These are phyloP conservation scores for Persicaria maculosa DNA, from an alignment of 148 eudicot genomes.

Conservation along the genomic window DNA sequence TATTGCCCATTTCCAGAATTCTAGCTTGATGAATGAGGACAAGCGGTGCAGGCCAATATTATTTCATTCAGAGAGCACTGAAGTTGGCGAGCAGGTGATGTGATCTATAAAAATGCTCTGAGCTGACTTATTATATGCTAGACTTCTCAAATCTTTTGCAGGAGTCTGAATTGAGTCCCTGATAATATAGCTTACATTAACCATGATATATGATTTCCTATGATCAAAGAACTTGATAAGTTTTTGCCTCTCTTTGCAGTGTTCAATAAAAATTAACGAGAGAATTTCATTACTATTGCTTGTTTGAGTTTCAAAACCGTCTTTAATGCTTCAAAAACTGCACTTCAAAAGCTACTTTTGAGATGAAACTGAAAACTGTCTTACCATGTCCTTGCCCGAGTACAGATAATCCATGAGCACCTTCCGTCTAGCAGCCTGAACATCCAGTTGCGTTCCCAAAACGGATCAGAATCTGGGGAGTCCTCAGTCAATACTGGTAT, in stretches of 20 bases:
- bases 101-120: background rate
- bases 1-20: slow-evolving; percentile 77
- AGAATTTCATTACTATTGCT: background rate
- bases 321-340: background rate
- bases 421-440: slow-evolving; percentile 41
- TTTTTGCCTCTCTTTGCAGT: too few species aligned
- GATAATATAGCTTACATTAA: background rate
- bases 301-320: background rate
- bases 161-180: background rate
- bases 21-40: slow-evolving; percentile 94
- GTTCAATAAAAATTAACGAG: background rate
- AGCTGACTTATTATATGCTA: background rate
- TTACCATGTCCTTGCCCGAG: background rate
- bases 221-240: background rate
- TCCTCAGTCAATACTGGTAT: slow-evolving; percentile 24
- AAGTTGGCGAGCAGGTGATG: slow-evolving; percentile 58
- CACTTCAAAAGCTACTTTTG: background rate
- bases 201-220: background rate
- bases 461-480: slow-evolving; percentile 26
- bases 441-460: slow-evolving; percentile 29
- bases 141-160: background rate
- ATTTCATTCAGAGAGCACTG: slow-evolving; percentile 60
- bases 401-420: slow-evolving; percentile 45
- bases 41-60: slow-evolving; percentile 85
- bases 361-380: background rate